Conservation (phyloP, 2,329 filamentous ascomycete species). For the Colletotrichum cuscutae region DNA sequence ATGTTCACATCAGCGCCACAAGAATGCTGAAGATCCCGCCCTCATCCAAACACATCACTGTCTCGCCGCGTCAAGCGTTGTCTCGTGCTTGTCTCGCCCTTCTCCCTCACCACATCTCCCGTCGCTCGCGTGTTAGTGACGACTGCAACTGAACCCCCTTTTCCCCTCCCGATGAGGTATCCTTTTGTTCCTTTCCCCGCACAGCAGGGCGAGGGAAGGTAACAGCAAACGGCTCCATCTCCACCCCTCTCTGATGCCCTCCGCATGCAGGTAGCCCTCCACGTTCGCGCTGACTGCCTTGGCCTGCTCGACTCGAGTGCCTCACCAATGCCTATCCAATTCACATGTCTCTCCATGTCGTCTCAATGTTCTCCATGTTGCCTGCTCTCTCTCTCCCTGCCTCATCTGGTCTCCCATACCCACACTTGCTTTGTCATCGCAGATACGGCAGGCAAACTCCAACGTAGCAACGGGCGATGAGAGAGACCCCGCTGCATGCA, state of each 20-base stretch:
- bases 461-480: not conserved
- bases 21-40: not conserved
- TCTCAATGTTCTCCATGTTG: not conserved
- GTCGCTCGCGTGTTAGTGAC: conserved; percentile 5
- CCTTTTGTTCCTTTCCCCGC: not conserved
- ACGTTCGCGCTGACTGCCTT: not conserved
- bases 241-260: not conserved
- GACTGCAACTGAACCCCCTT: not conserved
- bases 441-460: conserved; percentile 5
- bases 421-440: not conserved
- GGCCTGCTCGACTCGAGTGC: not conserved
- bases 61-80: not conserved
- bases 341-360: conserved; percentile 10
- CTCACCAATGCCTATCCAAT: not conserved
- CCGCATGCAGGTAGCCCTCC: not conserved
- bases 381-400: not conserved
- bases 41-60: conserved; percentile 7
- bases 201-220: not conserved
- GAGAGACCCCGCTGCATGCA: conserved; percentile 10
- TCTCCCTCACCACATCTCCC: not conserved
- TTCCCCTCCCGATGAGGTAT: not conserved
- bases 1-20: conserved; percentile 5
- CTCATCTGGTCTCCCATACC: not conserved
- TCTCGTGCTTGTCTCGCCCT: conserved; percentile 4
- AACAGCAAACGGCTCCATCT: not conserved